Conservation (phyloP, 2,329 filamentous ascomycete genomes). For the Monosporascus sp. region DNA sequence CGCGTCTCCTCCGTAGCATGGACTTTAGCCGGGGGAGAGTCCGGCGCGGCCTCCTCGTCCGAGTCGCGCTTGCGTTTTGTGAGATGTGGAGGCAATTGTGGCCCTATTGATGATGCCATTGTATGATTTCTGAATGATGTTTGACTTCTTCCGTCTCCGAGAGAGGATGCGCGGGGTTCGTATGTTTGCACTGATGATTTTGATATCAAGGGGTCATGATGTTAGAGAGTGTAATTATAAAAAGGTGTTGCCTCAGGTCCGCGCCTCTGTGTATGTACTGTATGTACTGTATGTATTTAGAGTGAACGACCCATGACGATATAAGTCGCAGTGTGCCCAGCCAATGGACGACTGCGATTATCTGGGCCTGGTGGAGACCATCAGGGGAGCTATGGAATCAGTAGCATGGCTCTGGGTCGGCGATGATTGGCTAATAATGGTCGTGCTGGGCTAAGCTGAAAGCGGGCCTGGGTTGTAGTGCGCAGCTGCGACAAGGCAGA, state of each 20-base stretch:
- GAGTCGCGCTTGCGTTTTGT: conserved; percentile 56
- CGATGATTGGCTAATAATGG: background rate
- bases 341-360: background rate
- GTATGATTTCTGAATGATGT: conserved; percentile 6
- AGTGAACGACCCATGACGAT: background rate
- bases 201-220: too few species aligned
- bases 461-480: background rate
- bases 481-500: background rate
- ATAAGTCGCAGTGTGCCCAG: background rate
- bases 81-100: conserved; percentile 63
- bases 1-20: conserved; percentile 32
- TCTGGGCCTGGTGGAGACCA: background rate
- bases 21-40: conserved; percentile 41
- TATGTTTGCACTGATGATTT: too few species aligned
- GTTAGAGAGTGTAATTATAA: too few species aligned
- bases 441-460: background rate
- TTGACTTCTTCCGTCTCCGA: background rate
- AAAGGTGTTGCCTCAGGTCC: too few species aligned
- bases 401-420: background rate
- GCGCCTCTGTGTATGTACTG: too few species aligned
- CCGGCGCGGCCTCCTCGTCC: conserved; percentile 32
- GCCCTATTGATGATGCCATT: conserved; percentile 67
- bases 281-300: too few species aligned
- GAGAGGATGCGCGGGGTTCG: background rate
- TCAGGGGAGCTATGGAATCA: too few species aligned